These are phyloP conservation scores for Magnaporthiopsis poae DNA, from an alignment of 2,329 filamentous ascomycete genomes.

Conservation along the genomic window DNA sequence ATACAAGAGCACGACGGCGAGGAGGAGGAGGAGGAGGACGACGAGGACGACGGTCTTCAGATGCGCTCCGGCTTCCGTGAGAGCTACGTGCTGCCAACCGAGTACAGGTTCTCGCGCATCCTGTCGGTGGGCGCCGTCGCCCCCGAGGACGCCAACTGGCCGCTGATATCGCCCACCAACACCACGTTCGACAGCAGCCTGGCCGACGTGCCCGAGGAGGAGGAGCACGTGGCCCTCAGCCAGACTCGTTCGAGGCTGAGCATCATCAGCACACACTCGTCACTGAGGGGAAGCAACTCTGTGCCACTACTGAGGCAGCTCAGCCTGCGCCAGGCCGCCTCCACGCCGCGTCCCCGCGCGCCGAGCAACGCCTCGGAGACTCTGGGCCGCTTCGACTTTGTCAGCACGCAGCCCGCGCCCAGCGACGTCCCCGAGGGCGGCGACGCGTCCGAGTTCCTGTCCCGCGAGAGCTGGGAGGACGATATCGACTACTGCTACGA, in stretches of 20 bases:
- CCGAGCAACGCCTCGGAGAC: conserved; percentile 44
- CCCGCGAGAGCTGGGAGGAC: conserved; percentile 52
- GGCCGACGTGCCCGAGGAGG: conserved; percentile 55
- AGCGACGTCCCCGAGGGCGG: conserved; percentile 23
- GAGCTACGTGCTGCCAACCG: conserved; percentile 11
- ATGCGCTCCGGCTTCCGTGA: conserved; percentile 5
- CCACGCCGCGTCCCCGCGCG: conserved; percentile 15
- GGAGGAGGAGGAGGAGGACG: conserved; percentile 16
- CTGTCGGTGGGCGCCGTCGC: conserved; percentile 21
- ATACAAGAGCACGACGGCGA: background rate
- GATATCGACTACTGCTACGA: conserved; percentile 64
- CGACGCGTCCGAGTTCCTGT: conserved; percentile 20
- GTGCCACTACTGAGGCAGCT: conserved; percentile 44
- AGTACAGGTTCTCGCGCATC: conserved; percentile 27
- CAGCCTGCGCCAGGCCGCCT: conserved; percentile 22
- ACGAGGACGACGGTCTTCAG: conserved; percentile 15
- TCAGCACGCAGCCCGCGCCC: background rate
- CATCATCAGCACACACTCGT: conserved; percentile 38
- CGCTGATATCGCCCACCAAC: conserved; percentile 27
- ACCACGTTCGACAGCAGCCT: conserved; percentile 34
- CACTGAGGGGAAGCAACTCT: conserved; percentile 45
- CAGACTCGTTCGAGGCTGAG: conserved; percentile 32
- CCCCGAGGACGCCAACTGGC: conserved; percentile 32
- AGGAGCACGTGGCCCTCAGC: conserved; percentile 27
- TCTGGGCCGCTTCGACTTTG: conserved; percentile 28